Evolutionary conservation across 192 early-diverging fungal species (phyloP).

Genomic region (Coemansia sp.): DNA sequence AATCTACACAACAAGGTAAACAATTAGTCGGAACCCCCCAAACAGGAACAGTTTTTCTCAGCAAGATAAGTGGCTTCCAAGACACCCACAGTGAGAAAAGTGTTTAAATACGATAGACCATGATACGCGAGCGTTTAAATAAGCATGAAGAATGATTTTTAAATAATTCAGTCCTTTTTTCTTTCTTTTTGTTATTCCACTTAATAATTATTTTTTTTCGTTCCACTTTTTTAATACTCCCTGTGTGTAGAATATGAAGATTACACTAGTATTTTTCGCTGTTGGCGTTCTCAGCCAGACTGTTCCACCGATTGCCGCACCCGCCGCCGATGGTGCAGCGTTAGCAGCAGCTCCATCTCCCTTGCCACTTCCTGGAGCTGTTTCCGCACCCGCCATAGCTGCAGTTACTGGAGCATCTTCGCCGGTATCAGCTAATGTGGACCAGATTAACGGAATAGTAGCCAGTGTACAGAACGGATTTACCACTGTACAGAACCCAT

Average conservation of each 20-base stretch:
- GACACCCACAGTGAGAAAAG: neutral
- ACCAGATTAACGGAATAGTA: constrained; percentile 7
- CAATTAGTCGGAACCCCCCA: no score
- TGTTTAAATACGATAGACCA: neutral
- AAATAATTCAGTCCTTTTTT: neutral
- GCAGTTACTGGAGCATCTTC: constrained; percentile 1
- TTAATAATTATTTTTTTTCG: neutral
- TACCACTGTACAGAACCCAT: constrained; percentile 6
- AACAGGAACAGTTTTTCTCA: no score
- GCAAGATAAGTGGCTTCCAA: no score
- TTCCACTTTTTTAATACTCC: neutral
- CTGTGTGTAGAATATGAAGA: constrained; percentile 24
- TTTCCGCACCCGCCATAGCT: neutral
- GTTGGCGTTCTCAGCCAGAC: constrained; percentile 35
- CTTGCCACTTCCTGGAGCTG: neutral
- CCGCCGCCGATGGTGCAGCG: constrained; percentile 5
- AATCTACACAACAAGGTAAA: no score
- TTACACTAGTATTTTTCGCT: constrained; percentile 28
- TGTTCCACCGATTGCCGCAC: neutral
- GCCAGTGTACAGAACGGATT: constrained; percentile 16
- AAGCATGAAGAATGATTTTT: neutral
- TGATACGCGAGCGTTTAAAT: neutral
- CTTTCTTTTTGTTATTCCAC: neutral
- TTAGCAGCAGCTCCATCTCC: neutral
- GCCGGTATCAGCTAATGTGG: constrained; percentile 2